Evolutionary conservation across 192 early-diverging fungal species (phyloP).

Genomic region (Coemansia sp.): DNA sequence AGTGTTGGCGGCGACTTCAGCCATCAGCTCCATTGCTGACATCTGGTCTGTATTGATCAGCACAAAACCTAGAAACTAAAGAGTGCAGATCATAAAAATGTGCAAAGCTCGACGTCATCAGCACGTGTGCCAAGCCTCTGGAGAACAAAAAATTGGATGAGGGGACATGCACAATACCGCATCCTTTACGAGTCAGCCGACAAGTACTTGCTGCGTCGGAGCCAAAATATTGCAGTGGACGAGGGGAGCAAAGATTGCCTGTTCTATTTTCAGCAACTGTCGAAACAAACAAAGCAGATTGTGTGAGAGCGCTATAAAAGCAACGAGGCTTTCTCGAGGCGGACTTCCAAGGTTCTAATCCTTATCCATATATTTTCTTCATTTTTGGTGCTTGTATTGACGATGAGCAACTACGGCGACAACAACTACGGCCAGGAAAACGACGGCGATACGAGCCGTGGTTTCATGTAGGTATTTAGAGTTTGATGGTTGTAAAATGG

Average conservation of each 20-base stretch:
- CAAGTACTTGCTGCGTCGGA: background rate
- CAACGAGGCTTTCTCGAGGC: background rate
- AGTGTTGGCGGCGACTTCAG: conserved; percentile 39
- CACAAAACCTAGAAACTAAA: background rate
- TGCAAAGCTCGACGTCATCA: background rate
- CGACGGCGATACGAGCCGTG: conserved; percentile 27
- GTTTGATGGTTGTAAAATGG: background rate
- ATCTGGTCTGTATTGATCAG: conserved; percentile 4
- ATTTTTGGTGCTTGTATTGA: background rate
- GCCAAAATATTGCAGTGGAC: background rate
- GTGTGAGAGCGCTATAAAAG: background rate
- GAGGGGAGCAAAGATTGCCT: background rate
- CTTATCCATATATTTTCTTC: background rate
- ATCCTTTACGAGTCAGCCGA: background rate
- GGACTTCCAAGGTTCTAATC: background rate
- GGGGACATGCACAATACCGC: background rate
- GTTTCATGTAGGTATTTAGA: conserved; percentile 23
- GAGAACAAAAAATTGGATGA: background rate
- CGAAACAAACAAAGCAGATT: background rate
- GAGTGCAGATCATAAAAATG: background rate
- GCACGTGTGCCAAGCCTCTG: background rate
- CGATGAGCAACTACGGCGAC: conserved; percentile 20
- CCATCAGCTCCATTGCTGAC: conserved; percentile 26
- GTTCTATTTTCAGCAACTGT: background rate
- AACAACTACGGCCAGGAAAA: conserved; percentile 14